Percentiles rank a stretch among this genome's conserved stretches.
Evolutionary conservation across 2,329 filamentous ascomycete species (phyloP).

Genomic region (Ophiostoma tasmaniense): DNA sequence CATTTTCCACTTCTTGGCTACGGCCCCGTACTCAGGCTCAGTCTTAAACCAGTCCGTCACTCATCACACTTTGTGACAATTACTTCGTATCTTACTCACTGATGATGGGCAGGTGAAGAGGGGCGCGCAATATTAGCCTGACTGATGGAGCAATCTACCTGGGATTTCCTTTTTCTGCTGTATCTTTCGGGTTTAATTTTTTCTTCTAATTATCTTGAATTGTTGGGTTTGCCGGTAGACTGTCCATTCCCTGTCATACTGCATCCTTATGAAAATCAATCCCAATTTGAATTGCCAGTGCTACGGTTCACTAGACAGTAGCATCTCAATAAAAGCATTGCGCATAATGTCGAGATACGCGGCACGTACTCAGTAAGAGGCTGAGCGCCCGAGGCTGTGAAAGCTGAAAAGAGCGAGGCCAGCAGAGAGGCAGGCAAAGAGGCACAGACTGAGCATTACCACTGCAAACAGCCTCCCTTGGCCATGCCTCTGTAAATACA

Average conservation of each 20-base stretch:
- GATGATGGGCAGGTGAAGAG: neutral
- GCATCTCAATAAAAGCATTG: neutral
- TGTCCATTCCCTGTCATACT: neutral
- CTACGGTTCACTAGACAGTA: neutral
- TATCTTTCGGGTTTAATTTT: neutral
- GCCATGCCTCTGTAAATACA: neutral
- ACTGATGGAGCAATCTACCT: neutral
- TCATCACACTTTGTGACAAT: constrained; percentile 1
- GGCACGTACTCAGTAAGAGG: neutral
- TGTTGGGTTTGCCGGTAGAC: neutral
- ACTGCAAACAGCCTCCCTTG: neutral
- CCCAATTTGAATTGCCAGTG: too few relatives aligned
- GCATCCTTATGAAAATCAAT: neutral
- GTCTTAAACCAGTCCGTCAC: neutral
- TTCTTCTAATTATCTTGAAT: neutral
- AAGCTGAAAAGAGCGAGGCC: too few relatives aligned
- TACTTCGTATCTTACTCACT: too few relatives aligned
- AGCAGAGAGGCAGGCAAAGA: too few relatives aligned
- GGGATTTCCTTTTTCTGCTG: neutral
- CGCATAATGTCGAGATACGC: neutral
- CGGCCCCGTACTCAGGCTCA: neutral
- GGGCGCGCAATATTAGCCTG: neutral
- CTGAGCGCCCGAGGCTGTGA: neutral
- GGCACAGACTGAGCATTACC: neutral
- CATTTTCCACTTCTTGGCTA: neutral